These are phyloP conservation scores for Arabis hirsuta DNA, from an alignment of 345 rosid species.

Conservation along the genomic window DNA sequence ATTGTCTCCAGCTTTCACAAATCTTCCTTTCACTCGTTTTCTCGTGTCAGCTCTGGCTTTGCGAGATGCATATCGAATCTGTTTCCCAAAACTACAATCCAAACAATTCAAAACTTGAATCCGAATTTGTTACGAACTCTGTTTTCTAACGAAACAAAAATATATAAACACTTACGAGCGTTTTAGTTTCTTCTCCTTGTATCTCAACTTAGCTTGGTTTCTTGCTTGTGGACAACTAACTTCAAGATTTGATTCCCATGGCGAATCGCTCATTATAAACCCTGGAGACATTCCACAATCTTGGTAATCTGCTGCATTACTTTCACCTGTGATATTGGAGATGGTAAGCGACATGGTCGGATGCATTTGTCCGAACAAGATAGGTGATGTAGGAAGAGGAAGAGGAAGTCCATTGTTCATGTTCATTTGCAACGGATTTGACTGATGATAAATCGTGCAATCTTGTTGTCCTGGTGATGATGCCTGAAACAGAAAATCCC, in stretches of 20 bases:
- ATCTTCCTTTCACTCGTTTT: constrained; percentile 90
- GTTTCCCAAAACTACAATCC: constrained; percentile 69
- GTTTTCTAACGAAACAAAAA: background rate
- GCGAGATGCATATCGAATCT: constrained; percentile 85
- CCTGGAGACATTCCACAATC: constrained; percentile 66
- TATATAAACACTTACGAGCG: constrained; percentile 50
- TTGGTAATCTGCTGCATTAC: constrained; percentile 61
- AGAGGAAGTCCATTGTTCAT: constrained; percentile 52
- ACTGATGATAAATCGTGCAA: constrained; percentile 46
- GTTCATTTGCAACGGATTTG: constrained; percentile 37
- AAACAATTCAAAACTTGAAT: background rate
- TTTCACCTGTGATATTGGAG: constrained; percentile 71
- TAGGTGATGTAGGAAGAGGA: constrained; percentile 25
- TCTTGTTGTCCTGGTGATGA: constrained; percentile 59
- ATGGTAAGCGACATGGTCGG: constrained; percentile 61
- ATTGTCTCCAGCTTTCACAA: constrained; percentile 86
- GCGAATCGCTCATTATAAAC: constrained; percentile 60
- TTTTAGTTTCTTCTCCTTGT: constrained; percentile 79
- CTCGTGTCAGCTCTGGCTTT: constrained; percentile 96
- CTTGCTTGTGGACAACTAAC: constrained; percentile 69
- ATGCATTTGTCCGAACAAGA: constrained; percentile 53
- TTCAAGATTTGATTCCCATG: constrained; percentile 80
- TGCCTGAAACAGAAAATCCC: constrained; percentile 47
- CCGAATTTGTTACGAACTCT: background rate
- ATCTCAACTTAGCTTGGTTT: constrained; percentile 77